phyloP scores from a whole-genome alignment of 1,284 basidiomycete species.

The Cutaneotrichosporon cutaneum region DNA sequence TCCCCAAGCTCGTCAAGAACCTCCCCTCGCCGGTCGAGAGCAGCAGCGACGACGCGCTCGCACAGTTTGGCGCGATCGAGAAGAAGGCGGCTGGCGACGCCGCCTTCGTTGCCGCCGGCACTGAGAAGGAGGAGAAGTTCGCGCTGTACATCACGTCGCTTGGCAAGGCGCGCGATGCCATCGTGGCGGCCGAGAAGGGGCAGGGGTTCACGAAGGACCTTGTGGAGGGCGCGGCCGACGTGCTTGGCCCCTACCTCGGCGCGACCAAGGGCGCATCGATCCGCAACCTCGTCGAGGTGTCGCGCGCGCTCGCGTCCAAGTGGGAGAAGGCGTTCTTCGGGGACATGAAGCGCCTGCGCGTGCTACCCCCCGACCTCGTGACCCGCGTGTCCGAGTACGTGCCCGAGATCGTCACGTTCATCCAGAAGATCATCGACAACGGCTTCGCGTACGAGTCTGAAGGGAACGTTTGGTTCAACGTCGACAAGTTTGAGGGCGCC shows the following conservation, averaged over 20 bases:
- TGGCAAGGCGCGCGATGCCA: slow-evolving; percentile 56
- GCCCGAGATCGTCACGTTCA: slow-evolving; percentile 88
- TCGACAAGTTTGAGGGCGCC: slow-evolving; percentile 75
- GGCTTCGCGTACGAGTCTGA: slow-evolving; percentile 87
- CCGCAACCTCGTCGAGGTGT: slow-evolving; percentile 77
- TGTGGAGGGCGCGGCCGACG: slow-evolving; percentile 71
- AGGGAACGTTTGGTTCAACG: slow-evolving; percentile 95
- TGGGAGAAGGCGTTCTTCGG: slow-evolving; percentile 92
- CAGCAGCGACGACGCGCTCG: slow-evolving; percentile 57
- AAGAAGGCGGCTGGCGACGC: slow-evolving; percentile 54
- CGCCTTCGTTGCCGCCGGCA: slow-evolving; percentile 66
- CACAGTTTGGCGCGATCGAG: slow-evolving; percentile 58
- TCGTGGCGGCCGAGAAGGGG: slow-evolving; percentile 41
- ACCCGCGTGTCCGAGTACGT: slow-evolving; percentile 98
- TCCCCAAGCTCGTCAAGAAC: slow-evolving; percentile 63
- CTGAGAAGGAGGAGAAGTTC: slow-evolving; percentile 83
- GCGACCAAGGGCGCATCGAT: slow-evolving; percentile 76
- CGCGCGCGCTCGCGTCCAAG: slow-evolving; percentile 75
- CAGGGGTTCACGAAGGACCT: slow-evolving; percentile 60
- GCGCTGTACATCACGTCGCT: slow-evolving; percentile 77
- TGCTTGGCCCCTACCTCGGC: slow-evolving; percentile 72
- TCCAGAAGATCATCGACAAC: slow-evolving; percentile 79
- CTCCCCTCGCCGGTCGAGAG: slow-evolving; percentile 61
- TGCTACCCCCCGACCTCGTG: slow-evolving; percentile 83
- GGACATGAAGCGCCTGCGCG: slow-evolving; percentile 85